phyloP scores from a whole-genome alignment of 192 early-diverging fungal genomes.

The Rhizoclosmatium globosum region DNA sequence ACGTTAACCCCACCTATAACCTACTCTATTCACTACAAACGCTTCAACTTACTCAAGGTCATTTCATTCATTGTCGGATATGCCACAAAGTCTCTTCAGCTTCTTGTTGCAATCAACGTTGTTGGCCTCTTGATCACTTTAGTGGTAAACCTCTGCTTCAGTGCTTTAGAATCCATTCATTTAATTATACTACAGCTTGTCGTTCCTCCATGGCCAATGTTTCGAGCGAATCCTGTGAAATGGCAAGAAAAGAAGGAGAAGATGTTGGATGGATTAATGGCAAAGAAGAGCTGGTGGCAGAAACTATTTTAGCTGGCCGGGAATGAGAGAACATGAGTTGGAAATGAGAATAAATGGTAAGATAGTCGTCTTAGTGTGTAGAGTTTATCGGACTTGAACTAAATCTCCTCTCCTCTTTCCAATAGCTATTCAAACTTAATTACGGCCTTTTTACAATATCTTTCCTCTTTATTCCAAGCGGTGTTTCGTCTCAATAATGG shows the following conservation, averaged over 20 bases:
- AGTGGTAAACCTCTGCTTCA: constrained; percentile 1
- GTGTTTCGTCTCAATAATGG: too few species aligned
- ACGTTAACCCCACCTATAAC: not conserved
- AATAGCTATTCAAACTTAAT: not conserved
- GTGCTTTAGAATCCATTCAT: not conserved
- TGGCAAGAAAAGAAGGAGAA: constrained; percentile 22
- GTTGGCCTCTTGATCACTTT: constrained; percentile 15
- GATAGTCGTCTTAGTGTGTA: too few species aligned
- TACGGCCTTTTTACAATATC: too few species aligned
- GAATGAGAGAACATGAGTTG: not conserved
- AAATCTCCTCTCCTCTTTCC: not conserved
- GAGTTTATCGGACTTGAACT: not conserved
- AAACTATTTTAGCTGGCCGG: constrained; percentile 4
- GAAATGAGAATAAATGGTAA: not conserved
- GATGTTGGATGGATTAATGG: not conserved
- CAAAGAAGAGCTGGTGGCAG: constrained; percentile 19
- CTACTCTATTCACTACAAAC: not conserved
- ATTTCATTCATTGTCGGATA: constrained; percentile 27
- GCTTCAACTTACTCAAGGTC: constrained; percentile 8
- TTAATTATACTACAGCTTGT: not conserved
- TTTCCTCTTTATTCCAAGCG: too few species aligned
- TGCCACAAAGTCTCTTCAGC: constrained; percentile 12
- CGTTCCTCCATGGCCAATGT: constrained; percentile 31
- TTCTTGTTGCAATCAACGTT: constrained; percentile 17
- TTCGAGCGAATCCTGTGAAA: constrained; percentile 21